phyloP scores from a whole-genome alignment of 75 land plant species.

The Pseudotsuga menziesii region DNA sequence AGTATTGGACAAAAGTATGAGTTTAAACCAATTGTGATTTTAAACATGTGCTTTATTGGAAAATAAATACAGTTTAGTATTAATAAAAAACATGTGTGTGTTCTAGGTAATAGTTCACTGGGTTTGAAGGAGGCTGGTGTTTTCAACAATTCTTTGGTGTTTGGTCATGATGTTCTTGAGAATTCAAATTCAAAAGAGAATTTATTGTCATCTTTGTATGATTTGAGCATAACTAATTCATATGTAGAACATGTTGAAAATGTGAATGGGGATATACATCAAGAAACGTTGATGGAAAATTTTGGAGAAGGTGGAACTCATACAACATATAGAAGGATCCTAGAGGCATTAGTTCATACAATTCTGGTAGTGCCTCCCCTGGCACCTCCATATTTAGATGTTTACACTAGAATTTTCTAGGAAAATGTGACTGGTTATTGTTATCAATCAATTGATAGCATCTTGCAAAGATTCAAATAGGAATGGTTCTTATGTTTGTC shows the following conservation, averaged over 20 bases:
- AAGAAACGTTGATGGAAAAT: background rate
- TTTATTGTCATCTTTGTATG: slow-evolving; percentile 2
- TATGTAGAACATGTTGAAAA: background rate
- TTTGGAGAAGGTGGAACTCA: background rate
- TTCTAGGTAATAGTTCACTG: slow-evolving; percentile 25
- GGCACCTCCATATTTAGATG: too few relatives aligned
- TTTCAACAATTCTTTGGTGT: slow-evolving; percentile 17
- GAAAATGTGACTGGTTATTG: too few relatives aligned
- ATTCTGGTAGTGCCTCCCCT: too few relatives aligned
- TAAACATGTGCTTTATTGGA: background rate
- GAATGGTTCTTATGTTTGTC: too few relatives aligned
- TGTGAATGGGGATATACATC: background rate
- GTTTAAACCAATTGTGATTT: too few relatives aligned
- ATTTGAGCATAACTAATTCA: background rate
- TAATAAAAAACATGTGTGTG: background rate
- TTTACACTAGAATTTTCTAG: too few relatives aligned
- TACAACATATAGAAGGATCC: background rate
- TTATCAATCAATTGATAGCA: too few relatives aligned
- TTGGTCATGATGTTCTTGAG: slow-evolving; percentile 25
- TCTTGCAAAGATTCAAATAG: too few relatives aligned
- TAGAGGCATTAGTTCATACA: too few relatives aligned
- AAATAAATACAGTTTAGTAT: background rate
- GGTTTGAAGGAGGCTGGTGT: slow-evolving; percentile 32
- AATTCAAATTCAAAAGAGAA: slow-evolving; percentile 9
- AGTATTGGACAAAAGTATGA: too few relatives aligned